Base-by-base conservation (phyloP, 108 stramenopile genomes). In the Seminavis robusta region DNA sequence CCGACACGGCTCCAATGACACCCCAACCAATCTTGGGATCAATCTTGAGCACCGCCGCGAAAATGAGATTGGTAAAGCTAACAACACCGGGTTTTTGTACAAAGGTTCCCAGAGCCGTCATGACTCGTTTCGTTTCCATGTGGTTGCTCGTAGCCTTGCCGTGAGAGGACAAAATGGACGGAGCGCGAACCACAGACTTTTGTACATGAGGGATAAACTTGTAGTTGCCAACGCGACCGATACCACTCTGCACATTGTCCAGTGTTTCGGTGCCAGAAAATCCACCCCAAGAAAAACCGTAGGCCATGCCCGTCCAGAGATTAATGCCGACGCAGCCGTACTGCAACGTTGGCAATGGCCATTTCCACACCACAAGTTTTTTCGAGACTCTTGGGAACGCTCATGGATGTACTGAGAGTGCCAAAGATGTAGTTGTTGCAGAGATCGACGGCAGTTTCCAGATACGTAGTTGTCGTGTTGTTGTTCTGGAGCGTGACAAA, bases 351-450 rank as follows among this genome's bases (percentile, higher is more conserved):
- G 23, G 56, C 56, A 4, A 67, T 44, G 24, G 46, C 20, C 9
- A 33, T 16, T 38, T 51, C 47, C 21, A 41, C 31, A 30, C 33
- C 33, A 11, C 19, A 49, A 1, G 30, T 27, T 2, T 47, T n/a
- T 4, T 36, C 51, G 13, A 49, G 16, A 1, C 25, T 11, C 11
- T 7, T 8, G 17, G 56, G 56, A 8, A 21, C 27, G 4, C 50
- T 37, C 25, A 71, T 27, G 21, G 56, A 32, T 10, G 56, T 47
- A 21, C 34, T 39, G 8, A 71, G 37, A 9, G 46, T 47, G 21
- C 69, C 69, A 40, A 47, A 63, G 13, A 63, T 13, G 36, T 34
- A 40, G 15, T 63, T 38, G 33, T 68, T 68, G 50, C 60, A 68
- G 33, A 64, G 52, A 11, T 50, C 46, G 6, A 44, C 32, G n/a